These are phyloP conservation scores for Mycena filopes DNA, from an alignment of 768 basidiomycete species.

Conservation along the genomic window DNA sequence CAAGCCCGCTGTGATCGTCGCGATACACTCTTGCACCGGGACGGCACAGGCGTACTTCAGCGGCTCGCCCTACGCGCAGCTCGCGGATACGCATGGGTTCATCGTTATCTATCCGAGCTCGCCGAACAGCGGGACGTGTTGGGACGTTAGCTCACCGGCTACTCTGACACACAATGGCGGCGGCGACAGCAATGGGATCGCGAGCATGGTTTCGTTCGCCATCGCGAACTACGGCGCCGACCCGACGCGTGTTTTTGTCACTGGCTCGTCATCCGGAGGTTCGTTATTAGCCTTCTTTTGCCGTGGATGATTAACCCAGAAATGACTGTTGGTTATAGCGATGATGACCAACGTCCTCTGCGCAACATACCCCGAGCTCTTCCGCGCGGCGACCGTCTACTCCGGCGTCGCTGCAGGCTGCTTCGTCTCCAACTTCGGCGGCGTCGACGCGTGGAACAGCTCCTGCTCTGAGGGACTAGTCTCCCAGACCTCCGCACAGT, in stretches of 20 bases:
- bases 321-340: slow-evolving; percentile 33
- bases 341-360: slow-evolving; percentile 71
- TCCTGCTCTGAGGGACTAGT: slow-evolving; percentile 56
- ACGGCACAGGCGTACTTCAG: slow-evolving; percentile 62
- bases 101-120: slow-evolving; percentile 63
- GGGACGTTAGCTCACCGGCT: slow-evolving; percentile 61
- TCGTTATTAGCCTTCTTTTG: neutral
- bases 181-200: slow-evolving; percentile 65
- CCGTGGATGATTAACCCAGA: too few relatives aligned
- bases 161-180: slow-evolving; percentile 67
- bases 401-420: slow-evolving; percentile 67
- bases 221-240: slow-evolving; percentile 60
- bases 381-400: slow-evolving; percentile 58
- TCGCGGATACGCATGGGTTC: slow-evolving; percentile 60
- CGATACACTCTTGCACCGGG: slow-evolving; percentile 64
- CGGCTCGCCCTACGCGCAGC: slow-evolving; percentile 59
- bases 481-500: slow-evolving; percentile 57
- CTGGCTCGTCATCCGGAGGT: slow-evolving; percentile 62
- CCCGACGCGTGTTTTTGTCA: slow-evolving; percentile 56
- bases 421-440: slow-evolving; percentile 48
- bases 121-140: slow-evolving; percentile 58
- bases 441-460: slow-evolving; percentile 58
- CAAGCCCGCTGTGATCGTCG: slow-evolving; percentile 60
- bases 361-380: slow-evolving; percentile 66
- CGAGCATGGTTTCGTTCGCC: slow-evolving; percentile 57